Base-by-base conservation (phyloP, 2,329 filamentous ascomycete species). In the Akanthomyces lecanii region DNA sequence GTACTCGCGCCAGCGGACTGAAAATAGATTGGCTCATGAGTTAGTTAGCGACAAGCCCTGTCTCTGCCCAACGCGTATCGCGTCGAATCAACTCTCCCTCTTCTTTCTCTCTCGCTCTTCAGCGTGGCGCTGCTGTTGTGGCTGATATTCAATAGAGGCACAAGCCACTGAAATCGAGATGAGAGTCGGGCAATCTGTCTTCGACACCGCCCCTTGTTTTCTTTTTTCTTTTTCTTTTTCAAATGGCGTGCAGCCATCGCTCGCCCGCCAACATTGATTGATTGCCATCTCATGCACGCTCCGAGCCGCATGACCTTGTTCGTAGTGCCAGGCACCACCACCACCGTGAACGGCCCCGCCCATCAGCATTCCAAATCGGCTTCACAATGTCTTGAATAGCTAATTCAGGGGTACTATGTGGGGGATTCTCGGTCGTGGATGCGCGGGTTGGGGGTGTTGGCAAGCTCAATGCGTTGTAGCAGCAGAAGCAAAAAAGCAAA, bases 281-380 rank as follows among this genome's bases (percentile, higher is more conserved):
- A 16, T 11, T 40, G 38, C 38, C 38, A 40, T 16, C 14, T 40
- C 12, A 16, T 16, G 38, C 38, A 40, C 12, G 14, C 14, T 40
- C 14, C 11, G 12, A 14, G 12, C 38, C 38, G 4, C 38, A 16
- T 40, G 38, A 40, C 38, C 36, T 14, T 40, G 33, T 36, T 21
- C 21, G 21, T 36, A 36, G 33, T 36, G 33, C 33, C 38, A 40
- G 38, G 38, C 38, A 40, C 38, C 38, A 40, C 38, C 38, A 40
- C 12, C 16, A 5, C 38, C 38, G 38, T 40, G 38, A 40, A 38
- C 51, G 16, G 44, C 55, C 33, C 55, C 55, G 23, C 55, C 21
- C 55, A 40, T 56, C 44, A 45, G 45, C 55, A 58, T 58, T 58
- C 55, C 55, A 58, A 50, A 48, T 47, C 55, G 28, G 38, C n/a